These are phyloP conservation scores for Daldinia caldariorum DNA, from an alignment of 495 filamentous ascomycete genomes.

Conservation along the genomic window DNA sequence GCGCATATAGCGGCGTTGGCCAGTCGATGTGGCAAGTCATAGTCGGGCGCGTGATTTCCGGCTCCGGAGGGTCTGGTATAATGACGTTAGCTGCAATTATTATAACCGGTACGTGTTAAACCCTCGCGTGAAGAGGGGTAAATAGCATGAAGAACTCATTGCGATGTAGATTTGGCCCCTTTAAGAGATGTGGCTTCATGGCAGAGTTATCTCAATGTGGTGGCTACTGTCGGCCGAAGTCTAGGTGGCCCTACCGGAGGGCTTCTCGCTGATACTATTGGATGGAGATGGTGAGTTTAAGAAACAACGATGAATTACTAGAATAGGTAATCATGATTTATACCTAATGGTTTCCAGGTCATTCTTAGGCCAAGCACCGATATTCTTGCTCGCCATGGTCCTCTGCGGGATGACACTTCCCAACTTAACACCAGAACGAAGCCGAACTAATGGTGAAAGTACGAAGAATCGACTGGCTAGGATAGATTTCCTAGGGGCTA, in stretches of 20 bases:
- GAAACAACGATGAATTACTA: background rate
- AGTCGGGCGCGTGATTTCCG: conserved; percentile 66
- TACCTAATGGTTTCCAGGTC: conserved; percentile 57
- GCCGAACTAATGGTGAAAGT: conserved; percentile 7
- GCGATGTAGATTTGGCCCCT: conserved; percentile 66
- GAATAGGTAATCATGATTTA: background rate
- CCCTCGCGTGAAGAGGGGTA: background rate
- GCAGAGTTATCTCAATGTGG: conserved; percentile 73
- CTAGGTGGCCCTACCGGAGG: conserved; percentile 73
- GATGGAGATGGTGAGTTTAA: conserved; percentile 68
- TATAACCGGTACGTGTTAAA: conserved; percentile 63
- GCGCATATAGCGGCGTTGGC: conserved; percentile 58
- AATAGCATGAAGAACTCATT: conserved; percentile 34
- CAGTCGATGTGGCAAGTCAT: conserved; percentile 63
- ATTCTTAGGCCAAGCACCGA: conserved; percentile 68
- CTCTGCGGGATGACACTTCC: conserved; percentile 59
- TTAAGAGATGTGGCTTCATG: conserved; percentile 73
- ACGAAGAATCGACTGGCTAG: conserved; percentile 51
- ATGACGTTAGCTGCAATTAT: conserved; percentile 66
- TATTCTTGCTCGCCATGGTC: conserved; percentile 64
- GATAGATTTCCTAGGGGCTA: conserved; percentile 69
- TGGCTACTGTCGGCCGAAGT: conserved; percentile 70
- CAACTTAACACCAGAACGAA: conserved; percentile 17
- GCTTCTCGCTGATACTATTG: conserved; percentile 69
- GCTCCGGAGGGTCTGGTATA: conserved; percentile 68